Evolutionary conservation across 208 protist genomes (phyloP), one percentile per base, ranked within the genome.

Genomic region (Angomonas ambiguus): DNA sequence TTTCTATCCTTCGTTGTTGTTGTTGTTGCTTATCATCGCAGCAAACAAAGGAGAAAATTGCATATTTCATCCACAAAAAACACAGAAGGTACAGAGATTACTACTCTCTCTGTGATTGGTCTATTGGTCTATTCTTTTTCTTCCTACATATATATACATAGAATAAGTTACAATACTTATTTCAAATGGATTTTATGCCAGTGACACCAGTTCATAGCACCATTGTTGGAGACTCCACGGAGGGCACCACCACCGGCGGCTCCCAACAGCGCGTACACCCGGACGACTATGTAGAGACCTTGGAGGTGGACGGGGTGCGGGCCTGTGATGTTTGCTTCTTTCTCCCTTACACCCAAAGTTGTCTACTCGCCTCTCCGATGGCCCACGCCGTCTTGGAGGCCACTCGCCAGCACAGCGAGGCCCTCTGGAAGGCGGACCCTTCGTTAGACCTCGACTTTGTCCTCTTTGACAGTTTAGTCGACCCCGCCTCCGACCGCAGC

Each of bases 301-400:
- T 57, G 33, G 13, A 56, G 18, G 13, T 56, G 6, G n/a, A 56
- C 6, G n/a, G 24, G 8, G 6, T 56, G 11, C 49, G 13, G n/a
- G 25, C n/a, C 8, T 56, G 38, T 56, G n/a, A 56, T 56, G 13
- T 56, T 5, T 56, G 13, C 27, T 56, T 56, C 27, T 56, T 56
- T 27, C 49, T 27, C 10, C n/a, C 13, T 11, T 56, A 24, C 11
- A 20, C 16, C 5, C 49, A 56, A 24, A 18, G 49, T 24, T 18
- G 49, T 8, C 49, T 18, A 8, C n/a, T 56, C 10, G 49, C 49
- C 38, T 45, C 38, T 8, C 38, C 38, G 38, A 45, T 45, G 38
- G 38, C 16, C 11, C 38, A 45, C 38, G 38, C 38, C 38, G 38
- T 45, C 38, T n/a, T 16, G 38, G 38, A 45, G 38, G 38, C 38